Base-by-base conservation (phyloP, 2,329 filamentous ascomycete species). In the Pseudomassariella vexata region DNA sequence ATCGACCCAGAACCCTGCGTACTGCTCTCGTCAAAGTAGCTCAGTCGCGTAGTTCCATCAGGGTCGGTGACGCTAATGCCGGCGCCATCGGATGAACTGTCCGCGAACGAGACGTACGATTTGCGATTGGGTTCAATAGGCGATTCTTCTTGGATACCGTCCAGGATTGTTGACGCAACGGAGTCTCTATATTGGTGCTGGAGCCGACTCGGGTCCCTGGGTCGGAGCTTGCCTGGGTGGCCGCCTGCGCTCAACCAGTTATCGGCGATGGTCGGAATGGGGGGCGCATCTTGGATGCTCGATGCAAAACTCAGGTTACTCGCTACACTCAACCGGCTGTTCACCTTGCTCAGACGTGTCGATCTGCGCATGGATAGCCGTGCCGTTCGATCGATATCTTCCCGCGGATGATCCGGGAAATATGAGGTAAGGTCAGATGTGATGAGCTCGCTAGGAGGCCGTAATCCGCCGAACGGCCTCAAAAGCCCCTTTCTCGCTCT, bases 391-490 rank as follows among this genome's bases (percentile, higher is more conserved):
- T 96, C 92, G 53, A 98, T 95, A 47, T 94, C 87, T 54, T 95
- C 89, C 35, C 86, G 81, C 30, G 89, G 80, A 49, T 96, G 90
- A 50, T 94, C 88, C 0, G 92, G 92, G 70, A 98, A 98, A 66
- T 96, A 98, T 0, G 89, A 94, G 2, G 87, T 92, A 38, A 98
- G 68, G 54, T 98, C 92, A 15, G 92, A 94, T 17, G 90, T 90
- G 53, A 98, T 98, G 55, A 98, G 76, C 65, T 98, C 92, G 63
- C 90, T 96, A 2, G 92, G 92, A 12, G 92, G 92, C 47, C 92
- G 75, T 42, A 92, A 80, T 20, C 90, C 90, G 49, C 94, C 92
- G 60, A 96, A 96, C 43, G 84, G 82, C 43, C 84, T 79, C 27
- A 89, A 66, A 18, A 78, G 68, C 19, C 60, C 65, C 50, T 76